Conservation (phyloP, 441 rosid species). For the Mallotus repandus region DNA sequence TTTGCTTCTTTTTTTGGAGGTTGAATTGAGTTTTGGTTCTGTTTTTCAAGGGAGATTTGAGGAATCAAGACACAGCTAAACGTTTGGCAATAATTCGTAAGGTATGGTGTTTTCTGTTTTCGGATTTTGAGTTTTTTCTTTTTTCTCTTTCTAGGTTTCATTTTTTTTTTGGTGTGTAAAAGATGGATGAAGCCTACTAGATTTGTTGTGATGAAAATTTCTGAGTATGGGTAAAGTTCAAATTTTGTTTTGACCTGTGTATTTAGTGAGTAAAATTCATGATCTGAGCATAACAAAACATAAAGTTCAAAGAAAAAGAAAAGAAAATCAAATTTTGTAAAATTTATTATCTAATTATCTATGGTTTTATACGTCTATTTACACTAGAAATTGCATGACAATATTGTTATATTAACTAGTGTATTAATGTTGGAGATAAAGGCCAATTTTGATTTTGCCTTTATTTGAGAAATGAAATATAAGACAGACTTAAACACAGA, state of each 20-base stretch:
- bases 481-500: no score
- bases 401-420: background rate
- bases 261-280: background rate
- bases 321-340: no score
- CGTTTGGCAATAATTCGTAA: slow-evolving; percentile 81
- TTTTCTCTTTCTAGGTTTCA: background rate
- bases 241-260: background rate
- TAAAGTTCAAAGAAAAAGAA: background rate
- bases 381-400: background rate
- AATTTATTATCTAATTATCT: no score
- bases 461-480: no score
- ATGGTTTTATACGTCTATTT: background rate
- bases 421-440: background rate
- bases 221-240: background rate
- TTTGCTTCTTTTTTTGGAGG: no score
- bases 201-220: background rate
- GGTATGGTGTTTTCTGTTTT: slow-evolving; percentile 35
- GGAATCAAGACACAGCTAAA: no score
- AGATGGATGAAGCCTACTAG: background rate
- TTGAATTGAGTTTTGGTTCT: no score
- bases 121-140: background rate
- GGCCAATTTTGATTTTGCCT: no score
- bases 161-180: no score
- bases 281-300: slow-evolving; percentile 11
- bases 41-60: no score